Conservation (phyloP, 208 protist genomes). For the Trypanosoma cruzi region DNA sequence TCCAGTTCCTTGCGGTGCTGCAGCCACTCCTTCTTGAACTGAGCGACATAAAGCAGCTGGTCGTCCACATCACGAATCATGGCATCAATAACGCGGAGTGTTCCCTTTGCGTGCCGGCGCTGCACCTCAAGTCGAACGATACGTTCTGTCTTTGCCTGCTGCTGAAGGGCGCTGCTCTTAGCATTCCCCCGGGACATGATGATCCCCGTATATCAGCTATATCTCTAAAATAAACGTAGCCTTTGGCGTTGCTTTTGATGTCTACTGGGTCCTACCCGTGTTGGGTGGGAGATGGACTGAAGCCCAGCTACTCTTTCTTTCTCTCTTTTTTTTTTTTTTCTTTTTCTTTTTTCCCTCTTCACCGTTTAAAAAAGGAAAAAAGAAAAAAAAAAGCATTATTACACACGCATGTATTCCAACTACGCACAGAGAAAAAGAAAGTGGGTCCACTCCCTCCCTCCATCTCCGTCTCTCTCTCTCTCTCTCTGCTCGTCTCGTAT, state of each 20-base stretch:
- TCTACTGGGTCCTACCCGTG: no score
- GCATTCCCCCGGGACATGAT: constrained; percentile 37
- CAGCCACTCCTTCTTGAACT: constrained; percentile 90
- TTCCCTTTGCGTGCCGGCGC: constrained; percentile 74
- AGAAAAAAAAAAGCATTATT: background rate
- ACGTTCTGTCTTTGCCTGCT: constrained; percentile 70
- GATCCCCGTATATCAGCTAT: background rate
- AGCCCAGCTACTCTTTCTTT: background rate
- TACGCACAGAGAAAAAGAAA: background rate
- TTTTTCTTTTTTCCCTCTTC: background rate
- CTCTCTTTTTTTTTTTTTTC: background rate
- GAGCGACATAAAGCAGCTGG: constrained; percentile 74
- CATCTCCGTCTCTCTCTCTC: background rate
- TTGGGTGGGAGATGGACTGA: background rate
- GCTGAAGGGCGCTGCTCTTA: constrained; percentile 44
- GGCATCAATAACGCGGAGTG: constrained; percentile 59
- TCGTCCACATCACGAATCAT: constrained; percentile 77
- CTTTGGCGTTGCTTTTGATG: background rate
- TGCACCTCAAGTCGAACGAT: constrained; percentile 83
- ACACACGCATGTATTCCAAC: background rate
- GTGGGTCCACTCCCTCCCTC: no score
- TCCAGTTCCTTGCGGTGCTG: constrained; percentile 60
- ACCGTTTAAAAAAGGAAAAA: background rate
- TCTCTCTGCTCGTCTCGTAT: background rate
- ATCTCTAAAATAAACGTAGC: background rate